phyloP scores from a whole-genome alignment of 495 filamentous ascomycete species.

The Aspergillus baeticus region DNA sequence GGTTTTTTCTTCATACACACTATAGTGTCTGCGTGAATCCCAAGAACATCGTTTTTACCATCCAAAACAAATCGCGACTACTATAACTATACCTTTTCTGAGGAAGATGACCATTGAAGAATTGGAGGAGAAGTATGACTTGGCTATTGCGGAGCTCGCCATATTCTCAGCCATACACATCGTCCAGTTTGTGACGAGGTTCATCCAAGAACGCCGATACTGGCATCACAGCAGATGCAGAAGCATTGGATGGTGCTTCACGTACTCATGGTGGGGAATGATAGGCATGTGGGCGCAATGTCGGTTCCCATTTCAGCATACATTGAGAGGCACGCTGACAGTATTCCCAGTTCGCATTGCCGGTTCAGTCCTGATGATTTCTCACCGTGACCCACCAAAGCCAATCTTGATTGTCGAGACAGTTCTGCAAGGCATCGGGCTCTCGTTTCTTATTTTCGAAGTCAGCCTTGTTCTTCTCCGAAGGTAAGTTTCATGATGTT shows the following conservation, averaged over 20 bases:
- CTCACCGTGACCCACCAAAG: slow-evolving; percentile 16
- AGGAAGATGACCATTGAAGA: no score
- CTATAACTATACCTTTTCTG: no score
- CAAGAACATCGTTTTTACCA: slow-evolving; percentile 5
- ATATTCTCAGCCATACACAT: slow-evolving; percentile 28
- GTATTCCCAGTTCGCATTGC: slow-evolving; percentile 28
- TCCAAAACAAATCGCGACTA: no score
- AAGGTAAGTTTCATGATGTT: slow-evolving; percentile 20
- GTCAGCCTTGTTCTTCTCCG: slow-evolving; percentile 32
- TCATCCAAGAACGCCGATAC: slow-evolving; percentile 30
- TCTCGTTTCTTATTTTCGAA: slow-evolving; percentile 37
- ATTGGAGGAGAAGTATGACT: slow-evolving; percentile 13
- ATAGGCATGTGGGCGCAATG: slow-evolving; percentile 29
- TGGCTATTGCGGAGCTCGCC: slow-evolving; percentile 30
- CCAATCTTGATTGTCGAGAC: slow-evolving; percentile 27
- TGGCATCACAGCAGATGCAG: slow-evolving; percentile 32
- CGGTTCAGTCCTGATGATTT: slow-evolving; percentile 28
- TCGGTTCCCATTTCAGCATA: slow-evolving; percentile 13
- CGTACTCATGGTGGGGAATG: slow-evolving; percentile 34
- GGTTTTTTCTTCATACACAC: not conserved
- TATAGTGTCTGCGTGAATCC: slow-evolving; percentile 10
- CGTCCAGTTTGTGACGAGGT: slow-evolving; percentile 24
- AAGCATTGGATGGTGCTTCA: slow-evolving; percentile 19
- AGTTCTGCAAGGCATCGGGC: slow-evolving; percentile 29
- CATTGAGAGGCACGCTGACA: not conserved